Evolutionary conservation across 1,284 basidiomycete genomes (phyloP).

Genomic region (Pseudozyma sp.): DNA sequence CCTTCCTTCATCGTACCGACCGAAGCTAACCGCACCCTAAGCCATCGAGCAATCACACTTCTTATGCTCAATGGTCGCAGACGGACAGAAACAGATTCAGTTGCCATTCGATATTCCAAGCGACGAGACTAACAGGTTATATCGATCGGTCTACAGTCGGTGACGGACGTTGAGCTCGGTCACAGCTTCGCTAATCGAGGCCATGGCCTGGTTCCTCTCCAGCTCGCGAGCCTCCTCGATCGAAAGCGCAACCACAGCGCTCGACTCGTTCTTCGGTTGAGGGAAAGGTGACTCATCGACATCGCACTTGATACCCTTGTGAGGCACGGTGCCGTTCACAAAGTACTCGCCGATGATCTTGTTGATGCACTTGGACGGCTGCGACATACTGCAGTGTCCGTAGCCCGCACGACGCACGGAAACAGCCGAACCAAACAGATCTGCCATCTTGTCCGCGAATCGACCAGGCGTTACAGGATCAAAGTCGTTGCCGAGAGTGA

Average conservation of each 20-base stretch:
- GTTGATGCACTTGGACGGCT: slow-evolving; percentile 49
- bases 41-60: too few species aligned
- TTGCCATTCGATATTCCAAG: too few species aligned
- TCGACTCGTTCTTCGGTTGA: slow-evolving; percentile 25
- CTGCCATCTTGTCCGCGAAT: slow-evolving; percentile 48
- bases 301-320: slow-evolving; percentile 42
- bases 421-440: slow-evolving; percentile 37
- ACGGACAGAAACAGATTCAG: too few species aligned
- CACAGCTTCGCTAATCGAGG: slow-evolving; percentile 30
- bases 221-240: slow-evolving; percentile 18
- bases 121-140: too few species aligned
- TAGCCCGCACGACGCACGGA: slow-evolving; percentile 44
- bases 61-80: too few species aligned
- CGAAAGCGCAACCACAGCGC: slow-evolving; percentile 10
- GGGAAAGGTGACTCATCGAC: slow-evolving; percentile 40
- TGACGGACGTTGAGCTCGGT: slow-evolving; percentile 28
- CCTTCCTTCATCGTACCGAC: neutral
- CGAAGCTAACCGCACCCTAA: neutral
- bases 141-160: slow-evolving; percentile 4
- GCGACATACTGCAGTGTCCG: slow-evolving; percentile 52
- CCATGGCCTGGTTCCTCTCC: slow-evolving; percentile 30
- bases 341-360: slow-evolving; percentile 52
- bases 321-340: slow-evolving; percentile 48
- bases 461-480: slow-evolving; percentile 55
- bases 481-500: slow-evolving; percentile 52